Evolutionary conservation across 139 green algal species (phyloP).

Genomic region (Chlorella ohadii): DNA sequence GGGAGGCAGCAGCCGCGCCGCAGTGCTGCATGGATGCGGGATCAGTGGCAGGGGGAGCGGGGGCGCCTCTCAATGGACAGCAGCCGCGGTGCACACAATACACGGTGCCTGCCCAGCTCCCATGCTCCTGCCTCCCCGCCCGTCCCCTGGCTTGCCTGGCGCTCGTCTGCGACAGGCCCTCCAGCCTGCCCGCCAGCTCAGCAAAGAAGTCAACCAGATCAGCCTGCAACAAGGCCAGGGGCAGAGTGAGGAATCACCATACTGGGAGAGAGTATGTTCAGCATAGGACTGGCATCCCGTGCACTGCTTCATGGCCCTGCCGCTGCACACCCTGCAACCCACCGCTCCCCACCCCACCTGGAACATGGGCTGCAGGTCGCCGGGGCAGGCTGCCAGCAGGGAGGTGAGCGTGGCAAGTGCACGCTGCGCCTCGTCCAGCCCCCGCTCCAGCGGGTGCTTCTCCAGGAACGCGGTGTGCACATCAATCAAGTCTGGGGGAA

Average conservation of each 20-base stretch:
- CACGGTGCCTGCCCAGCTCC: no score
- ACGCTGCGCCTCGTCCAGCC: slow-evolving; percentile 41
- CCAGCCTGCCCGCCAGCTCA: slow-evolving; percentile 12
- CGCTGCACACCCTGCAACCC: no score
- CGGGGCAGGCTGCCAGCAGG: slow-evolving; percentile 49
- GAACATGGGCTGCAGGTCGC: slow-evolving; percentile 43
- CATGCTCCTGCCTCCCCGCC: no score
- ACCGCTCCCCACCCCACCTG: slow-evolving; percentile 5
- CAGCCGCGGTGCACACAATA: no score
- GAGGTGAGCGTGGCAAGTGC: slow-evolving; percentile 34
- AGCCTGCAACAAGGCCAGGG: no score
- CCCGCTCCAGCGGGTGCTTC: slow-evolving; percentile 10
- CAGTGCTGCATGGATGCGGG: background rate
- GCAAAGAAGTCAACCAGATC: slow-evolving; percentile 48
- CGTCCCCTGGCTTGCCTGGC: no score
- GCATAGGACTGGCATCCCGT: no score
- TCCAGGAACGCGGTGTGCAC: slow-evolving; percentile 16
- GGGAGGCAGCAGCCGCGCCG: slow-evolving; percentile 1
- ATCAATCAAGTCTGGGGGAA: slow-evolving; percentile 29
- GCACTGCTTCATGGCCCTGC: no score
- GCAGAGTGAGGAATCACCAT: no score
- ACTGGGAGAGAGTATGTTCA: no score
- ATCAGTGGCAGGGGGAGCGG: no score
- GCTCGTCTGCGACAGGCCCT: background rate
- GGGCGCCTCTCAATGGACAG: no score